These are phyloP conservation scores for Elasticomyces elasticus DNA, from an alignment of 495 filamentous ascomycete species.

Conservation along the genomic window DNA sequence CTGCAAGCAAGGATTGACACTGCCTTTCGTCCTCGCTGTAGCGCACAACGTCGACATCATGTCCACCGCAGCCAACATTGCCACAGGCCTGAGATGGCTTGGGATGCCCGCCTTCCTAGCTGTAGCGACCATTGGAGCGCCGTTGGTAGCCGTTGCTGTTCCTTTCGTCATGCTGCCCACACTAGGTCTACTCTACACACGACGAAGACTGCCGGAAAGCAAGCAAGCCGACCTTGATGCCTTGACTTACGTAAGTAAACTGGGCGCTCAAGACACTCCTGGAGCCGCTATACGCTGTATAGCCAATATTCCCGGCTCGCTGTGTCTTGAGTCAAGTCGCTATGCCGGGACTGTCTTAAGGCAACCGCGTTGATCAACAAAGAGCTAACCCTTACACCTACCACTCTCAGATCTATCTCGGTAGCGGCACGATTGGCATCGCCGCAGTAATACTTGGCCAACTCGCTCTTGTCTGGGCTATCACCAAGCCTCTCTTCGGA, in stretches of 20 bases:
- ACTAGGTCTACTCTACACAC: not conserved
- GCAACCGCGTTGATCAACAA: too few relatives aligned
- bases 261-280: too few relatives aligned
- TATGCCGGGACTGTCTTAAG: too few relatives aligned
- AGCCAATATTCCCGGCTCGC: too few relatives aligned
- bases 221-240: not conserved
- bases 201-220: not conserved
- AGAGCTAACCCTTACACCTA: too few relatives aligned
- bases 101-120: not conserved
- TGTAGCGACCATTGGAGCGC: not conserved
- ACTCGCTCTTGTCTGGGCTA: not conserved
- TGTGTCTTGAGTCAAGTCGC: too few relatives aligned
- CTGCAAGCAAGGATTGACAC: too few relatives aligned
- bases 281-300: too few relatives aligned
- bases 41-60: not conserved
- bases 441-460: not conserved
- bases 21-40: too few relatives aligned
- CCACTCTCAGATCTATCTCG: too few relatives aligned
- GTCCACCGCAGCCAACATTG: not conserved
- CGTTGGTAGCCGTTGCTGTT: not conserved
- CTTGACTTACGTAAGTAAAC: too few relatives aligned
- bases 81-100: not conserved
- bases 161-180: slow-evolving; percentile 6
- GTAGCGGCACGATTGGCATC: not conserved
- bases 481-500: not conserved